These are phyloP conservation scores for Vitis hybrid DNA, from an alignment of 177 flowering plant species.

Conservation along the genomic window DNA sequence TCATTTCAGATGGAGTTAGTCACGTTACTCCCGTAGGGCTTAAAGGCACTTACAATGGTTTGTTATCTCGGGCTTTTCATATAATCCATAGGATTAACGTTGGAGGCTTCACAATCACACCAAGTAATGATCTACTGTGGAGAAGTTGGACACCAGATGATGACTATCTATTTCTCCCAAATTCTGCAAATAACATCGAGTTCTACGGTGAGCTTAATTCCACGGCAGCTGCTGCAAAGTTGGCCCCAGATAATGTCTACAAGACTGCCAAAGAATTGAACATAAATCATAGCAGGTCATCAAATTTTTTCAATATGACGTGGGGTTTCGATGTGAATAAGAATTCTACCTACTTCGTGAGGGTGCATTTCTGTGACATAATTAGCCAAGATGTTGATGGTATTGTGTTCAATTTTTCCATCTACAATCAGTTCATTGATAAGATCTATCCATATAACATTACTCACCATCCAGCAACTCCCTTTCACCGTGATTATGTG, in stretches of 20 bases:
- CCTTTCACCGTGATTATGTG: constrained; percentile 36
- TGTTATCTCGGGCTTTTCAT: constrained; percentile 26
- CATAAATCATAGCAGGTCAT: not conserved
- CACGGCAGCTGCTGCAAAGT: constrained; percentile 15
- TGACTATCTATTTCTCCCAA: constrained; percentile 3
- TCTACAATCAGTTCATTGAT: constrained; percentile 8
- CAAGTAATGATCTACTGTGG: constrained; percentile 30
- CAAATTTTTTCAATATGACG: constrained; percentile 18
- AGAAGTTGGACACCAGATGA: constrained; percentile 32
- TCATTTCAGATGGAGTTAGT: constrained; percentile 18
- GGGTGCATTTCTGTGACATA: constrained; percentile 42
- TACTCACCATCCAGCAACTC: constrained; percentile 1
- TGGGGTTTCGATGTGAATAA: constrained; percentile 34
- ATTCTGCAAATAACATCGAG: constrained; percentile 8
- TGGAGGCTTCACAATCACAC: constrained; percentile 39
- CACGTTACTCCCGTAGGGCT: constrained; percentile 8
- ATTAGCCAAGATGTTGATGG: not conserved
- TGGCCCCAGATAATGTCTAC: constrained; percentile 45
- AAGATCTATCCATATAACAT: not conserved
- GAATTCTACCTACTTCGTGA: constrained; percentile 19
- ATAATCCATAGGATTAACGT: constrained; percentile 46
- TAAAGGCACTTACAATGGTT: not conserved
- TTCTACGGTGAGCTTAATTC: not conserved
- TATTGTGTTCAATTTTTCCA: constrained; percentile 21
- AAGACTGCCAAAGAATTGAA: constrained; percentile 29